Conservation (phyloP, 768 basidiomycete genomes). For the Xerocomus brunneocitrinus region DNA sequence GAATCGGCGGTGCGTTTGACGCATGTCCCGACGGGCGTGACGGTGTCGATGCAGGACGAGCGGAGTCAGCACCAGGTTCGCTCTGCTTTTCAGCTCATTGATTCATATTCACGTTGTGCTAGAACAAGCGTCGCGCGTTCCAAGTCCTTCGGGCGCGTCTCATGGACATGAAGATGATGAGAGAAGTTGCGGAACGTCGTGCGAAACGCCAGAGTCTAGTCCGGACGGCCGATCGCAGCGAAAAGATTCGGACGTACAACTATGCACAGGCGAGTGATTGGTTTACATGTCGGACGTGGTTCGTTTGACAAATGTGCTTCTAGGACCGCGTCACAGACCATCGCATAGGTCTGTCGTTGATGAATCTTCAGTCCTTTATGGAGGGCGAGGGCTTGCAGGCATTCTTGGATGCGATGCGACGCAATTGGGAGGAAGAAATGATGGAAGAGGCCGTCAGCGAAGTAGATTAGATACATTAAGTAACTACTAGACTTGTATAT, state of each 20-base stretch:
- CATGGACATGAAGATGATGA: conserved; percentile 70
- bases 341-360: conserved; percentile 72
- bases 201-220: conserved; percentile 70
- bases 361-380: conserved; percentile 59
- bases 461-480: conserved; percentile 2
- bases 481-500: not conserved
- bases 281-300: not conserved
- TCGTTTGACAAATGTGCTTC: not conserved
- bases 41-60: conserved; percentile 98
- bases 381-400: conserved; percentile 60
- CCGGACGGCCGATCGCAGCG: conserved; percentile 78
- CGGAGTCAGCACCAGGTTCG: conserved; percentile 88
- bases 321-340: conserved; percentile 94
- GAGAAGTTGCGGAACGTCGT: conserved; percentile 67
- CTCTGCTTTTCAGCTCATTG: not conserved
- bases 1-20: conserved; percentile 96
- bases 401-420: conserved; percentile 54
- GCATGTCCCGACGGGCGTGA: conserved; percentile 88
- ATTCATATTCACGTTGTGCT: not conserved
- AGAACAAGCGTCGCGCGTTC: conserved; percentile 94
- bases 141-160: conserved; percentile 83
- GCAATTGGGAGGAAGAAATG: conserved; percentile 49
- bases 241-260: conserved; percentile 96
- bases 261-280: conserved; percentile 62
- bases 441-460: conserved; percentile 49